Percentiles rank a stretch among this genome's conserved stretches.
These are phyloP conservation scores for Stentor coeruleus DNA, from an alignment of 73 alveolate species.

Conservation along the genomic window DNA sequence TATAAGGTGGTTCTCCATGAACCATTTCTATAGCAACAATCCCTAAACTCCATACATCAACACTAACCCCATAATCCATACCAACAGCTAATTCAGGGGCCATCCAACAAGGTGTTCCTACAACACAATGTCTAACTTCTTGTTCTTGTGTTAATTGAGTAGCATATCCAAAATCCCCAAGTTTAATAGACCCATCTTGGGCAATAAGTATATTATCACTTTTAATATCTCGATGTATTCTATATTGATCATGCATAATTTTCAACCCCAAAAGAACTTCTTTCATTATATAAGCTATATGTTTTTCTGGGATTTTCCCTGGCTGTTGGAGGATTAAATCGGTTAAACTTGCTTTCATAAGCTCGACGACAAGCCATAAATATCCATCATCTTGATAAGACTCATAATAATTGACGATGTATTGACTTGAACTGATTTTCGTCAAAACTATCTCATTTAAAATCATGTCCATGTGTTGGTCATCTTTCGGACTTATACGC, in stretches of 20 bases:
- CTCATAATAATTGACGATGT: not conserved
- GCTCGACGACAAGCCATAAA: not conserved
- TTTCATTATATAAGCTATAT: not conserved
- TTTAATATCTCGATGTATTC: constrained; percentile 44
- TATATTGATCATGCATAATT: not conserved
- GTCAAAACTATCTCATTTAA: not conserved
- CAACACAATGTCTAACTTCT: constrained; percentile 29
- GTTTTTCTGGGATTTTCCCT: not conserved
- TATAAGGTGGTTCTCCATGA: constrained; percentile 54
- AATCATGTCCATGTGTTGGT: not conserved
- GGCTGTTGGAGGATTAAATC: not conserved
- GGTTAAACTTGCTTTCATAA: not conserved
- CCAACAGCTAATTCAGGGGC: constrained; percentile 65
- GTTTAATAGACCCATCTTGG: constrained; percentile 42
- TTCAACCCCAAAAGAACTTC: not conserved
- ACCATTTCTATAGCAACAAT: constrained; percentile 55
- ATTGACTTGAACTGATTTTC: not conserved
- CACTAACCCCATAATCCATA: constrained; percentile 39
- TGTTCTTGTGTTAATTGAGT: constrained; percentile 40
- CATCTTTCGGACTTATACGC: no score
- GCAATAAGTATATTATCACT: constrained; percentile 40
- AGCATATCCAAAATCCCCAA: constrained; percentile 62
- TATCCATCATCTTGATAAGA: not conserved
- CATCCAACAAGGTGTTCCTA: constrained; percentile 67
- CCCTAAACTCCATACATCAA: constrained; percentile 65